phyloP scores from a whole-genome alignment of 2,329 filamentous ascomycete species.

The Thielaviopsis punctulata region DNA sequence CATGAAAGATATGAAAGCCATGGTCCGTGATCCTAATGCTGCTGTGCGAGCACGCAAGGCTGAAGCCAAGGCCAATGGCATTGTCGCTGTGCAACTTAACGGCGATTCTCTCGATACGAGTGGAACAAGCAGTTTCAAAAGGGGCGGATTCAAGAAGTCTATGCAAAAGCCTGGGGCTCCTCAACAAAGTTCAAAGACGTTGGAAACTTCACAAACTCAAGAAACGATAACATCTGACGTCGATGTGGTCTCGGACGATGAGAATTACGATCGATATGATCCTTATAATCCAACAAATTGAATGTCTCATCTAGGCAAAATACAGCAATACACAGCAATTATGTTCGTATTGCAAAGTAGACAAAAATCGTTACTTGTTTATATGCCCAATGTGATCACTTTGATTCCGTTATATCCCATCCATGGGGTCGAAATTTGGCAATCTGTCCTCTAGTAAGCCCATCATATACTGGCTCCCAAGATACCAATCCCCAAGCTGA shows the following conservation, averaged over 20 bases:
- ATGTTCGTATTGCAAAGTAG: no score
- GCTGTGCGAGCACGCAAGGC: slow-evolving; percentile 48
- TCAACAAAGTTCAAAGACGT: not conserved
- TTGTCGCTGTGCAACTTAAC: slow-evolving; percentile 44
- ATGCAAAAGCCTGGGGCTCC: slow-evolving; percentile 63
- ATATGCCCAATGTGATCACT: no score
- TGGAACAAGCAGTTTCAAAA: slow-evolving; percentile 37
- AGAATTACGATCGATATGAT: slow-evolving; percentile 53
- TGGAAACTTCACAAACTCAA: not conserved
- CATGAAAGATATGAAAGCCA: slow-evolving; percentile 73
- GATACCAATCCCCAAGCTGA: slow-evolving; percentile 48
- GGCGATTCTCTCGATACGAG: not conserved
- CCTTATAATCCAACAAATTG: slow-evolving; percentile 42
- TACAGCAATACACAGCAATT: no score
- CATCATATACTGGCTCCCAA: slow-evolving; percentile 47
- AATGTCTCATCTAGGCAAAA: no score
- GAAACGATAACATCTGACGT: not conserved
- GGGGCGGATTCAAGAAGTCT: slow-evolving; percentile 62
- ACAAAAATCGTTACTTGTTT: no score
- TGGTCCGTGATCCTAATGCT: slow-evolving; percentile 54
- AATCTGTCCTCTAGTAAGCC: slow-evolving; percentile 45
- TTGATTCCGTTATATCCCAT: no score
- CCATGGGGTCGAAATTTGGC: slow-evolving; percentile 23
- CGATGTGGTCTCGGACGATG: slow-evolving; percentile 36
- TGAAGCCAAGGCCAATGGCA: slow-evolving; percentile 51